Base-by-base conservation (phyloP, 495 filamentous ascomycete genomes). In the Patellaria atrata region DNA sequence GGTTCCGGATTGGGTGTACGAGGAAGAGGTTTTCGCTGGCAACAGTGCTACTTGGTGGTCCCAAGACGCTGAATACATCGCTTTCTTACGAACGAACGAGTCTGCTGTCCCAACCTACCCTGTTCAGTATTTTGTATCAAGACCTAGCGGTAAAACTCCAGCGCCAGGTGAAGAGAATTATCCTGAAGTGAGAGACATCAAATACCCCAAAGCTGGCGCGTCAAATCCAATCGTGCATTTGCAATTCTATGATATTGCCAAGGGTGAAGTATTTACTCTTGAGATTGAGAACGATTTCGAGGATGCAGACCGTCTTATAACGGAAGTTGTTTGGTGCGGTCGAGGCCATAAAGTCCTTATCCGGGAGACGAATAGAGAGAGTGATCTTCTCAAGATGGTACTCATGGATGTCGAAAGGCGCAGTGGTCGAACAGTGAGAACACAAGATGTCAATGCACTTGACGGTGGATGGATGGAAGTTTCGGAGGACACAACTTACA, bases 391-490 rank as follows among this genome's bases (percentile, higher is more conserved):
- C 40, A 82, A 81, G 40, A 71, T 94, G 8, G 75, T 89, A 15
- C 62, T 96, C 5, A 73, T 94, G 38, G 82, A 97, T 50, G 80
- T 87, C n/a, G 53, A 54, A 19, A 53, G 64, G 4, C 72, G 82
- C 22, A 75, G 68, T n/a, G 84, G 82, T 11, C 82, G 78, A 52
- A 70, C 85, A 8, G 75, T 93, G 26, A 65, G 86, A 35, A 73
- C 71, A 10, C 64, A 75, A 13, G 74, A 97, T 54, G 73, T 96
- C 38, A 68, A 73, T 33, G 69, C 70, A 18, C 59, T 94, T 5
- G 89, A 97, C 54, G 86, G 87, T 9, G 89, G 89, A 27, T 97
- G 89, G 89, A 89, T 96, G 43, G 89, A 97, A 56, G 81, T 94
- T 22, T 79, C 84, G 1, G 75, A 96, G 45, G 69, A 75, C 19